These are phyloP conservation scores for Viola pubescens DNA, from an alignment of 441 rosid species.

Conservation along the genomic window DNA sequence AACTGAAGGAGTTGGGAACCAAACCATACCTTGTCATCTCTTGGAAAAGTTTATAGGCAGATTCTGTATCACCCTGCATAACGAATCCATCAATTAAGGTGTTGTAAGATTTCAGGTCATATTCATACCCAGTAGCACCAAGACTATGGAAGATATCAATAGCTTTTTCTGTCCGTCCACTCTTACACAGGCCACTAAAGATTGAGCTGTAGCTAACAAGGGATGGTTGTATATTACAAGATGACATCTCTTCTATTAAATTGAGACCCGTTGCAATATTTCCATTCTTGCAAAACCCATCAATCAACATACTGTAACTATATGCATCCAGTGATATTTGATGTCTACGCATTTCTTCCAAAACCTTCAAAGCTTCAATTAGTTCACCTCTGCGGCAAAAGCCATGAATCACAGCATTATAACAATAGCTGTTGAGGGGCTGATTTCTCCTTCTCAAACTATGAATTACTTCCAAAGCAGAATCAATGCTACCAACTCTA, in stretches of 20 bases:
- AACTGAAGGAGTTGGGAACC: constrained; percentile 26
- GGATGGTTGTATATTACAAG: constrained; percentile 30
- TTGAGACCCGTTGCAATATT: constrained; percentile 26
- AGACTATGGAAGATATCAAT: constrained; percentile 23
- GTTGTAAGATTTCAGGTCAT: constrained; percentile 29
- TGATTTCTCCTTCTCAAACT: constrained; percentile 20
- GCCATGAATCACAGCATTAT: constrained; percentile 45
- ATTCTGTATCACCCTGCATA: constrained; percentile 30
- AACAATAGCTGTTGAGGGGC: constrained; percentile 37
- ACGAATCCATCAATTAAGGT: constrained; percentile 32
- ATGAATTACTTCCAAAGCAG: constrained; percentile 28
- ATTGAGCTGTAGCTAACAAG: constrained; percentile 35
- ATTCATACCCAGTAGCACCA: constrained; percentile 27
- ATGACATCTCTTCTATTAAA: constrained; percentile 38
- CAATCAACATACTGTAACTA: constrained; percentile 47
- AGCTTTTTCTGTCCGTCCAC: constrained; percentile 23
- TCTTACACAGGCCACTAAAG: constrained; percentile 29
- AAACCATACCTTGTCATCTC: constrained; percentile 32
- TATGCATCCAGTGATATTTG: constrained; percentile 36
- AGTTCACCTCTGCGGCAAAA: constrained; percentile 41
- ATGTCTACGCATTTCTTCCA: constrained; percentile 40
- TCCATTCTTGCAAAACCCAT: constrained; percentile 43
- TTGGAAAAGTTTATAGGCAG: constrained; percentile 30
- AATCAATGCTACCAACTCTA: constrained; percentile 29
- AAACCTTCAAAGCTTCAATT: constrained; percentile 28